Evolutionary conservation across 768 basidiomycete species (phyloP).

Genomic region (Russula dissimulans): DNA sequence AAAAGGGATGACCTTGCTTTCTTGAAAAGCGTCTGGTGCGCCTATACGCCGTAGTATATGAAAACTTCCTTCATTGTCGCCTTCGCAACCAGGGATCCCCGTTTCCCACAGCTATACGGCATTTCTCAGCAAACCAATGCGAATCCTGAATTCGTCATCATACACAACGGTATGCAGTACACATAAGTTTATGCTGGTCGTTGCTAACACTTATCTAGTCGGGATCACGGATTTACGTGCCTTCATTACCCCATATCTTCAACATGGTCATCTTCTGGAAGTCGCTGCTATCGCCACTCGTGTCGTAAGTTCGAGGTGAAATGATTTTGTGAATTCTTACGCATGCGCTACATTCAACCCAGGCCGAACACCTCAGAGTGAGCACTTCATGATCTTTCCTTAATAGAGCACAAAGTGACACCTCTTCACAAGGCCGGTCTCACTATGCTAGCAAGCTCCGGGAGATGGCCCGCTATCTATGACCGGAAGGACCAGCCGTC

Average conservation of each 20-base stretch:
- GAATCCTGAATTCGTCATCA: neutral
- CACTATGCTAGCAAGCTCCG: slow-evolving; percentile 2
- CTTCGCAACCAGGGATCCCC: neutral
- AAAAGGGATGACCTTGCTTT: neutral
- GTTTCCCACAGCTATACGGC: slow-evolving; percentile 8
- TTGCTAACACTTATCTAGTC: neutral
- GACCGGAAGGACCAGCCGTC: neutral
- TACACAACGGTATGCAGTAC: slow-evolving; percentile 1
- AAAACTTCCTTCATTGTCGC: neutral
- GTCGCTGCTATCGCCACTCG: slow-evolving; percentile 9
- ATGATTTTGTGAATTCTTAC: neutral
- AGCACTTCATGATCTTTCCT: neutral
- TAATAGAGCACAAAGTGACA: neutral
- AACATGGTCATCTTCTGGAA: slow-evolving; percentile 3
- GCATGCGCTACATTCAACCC: neutral
- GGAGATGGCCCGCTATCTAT: neutral
- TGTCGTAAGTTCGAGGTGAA: slow-evolving; percentile 2
- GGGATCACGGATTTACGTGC: neutral
- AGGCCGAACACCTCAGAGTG: slow-evolving; percentile 7
- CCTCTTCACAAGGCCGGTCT: neutral
- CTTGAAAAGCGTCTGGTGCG: slow-evolving; percentile 8
- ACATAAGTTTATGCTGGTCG: neutral
- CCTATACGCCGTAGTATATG: neutral
- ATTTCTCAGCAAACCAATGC: slow-evolving; percentile 1
- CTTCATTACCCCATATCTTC: neutral